Evolutionary conservation across 345 rosid genomes (phyloP).

Genomic region (Salix purpurea): DNA sequence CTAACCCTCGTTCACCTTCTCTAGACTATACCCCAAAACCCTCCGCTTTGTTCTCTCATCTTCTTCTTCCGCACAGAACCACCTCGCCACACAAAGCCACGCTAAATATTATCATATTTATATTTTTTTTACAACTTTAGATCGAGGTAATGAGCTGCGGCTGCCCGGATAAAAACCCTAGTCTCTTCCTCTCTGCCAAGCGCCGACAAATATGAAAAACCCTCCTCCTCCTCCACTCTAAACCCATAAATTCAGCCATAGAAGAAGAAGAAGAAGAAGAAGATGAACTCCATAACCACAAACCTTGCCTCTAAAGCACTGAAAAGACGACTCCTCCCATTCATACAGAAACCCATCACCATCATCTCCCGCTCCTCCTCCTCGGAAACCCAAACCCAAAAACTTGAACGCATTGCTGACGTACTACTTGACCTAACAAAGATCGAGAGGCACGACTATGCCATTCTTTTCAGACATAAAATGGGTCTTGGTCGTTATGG

Average conservation of each 20-base stretch:
- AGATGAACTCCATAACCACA: background rate
- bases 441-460: constrained; percentile 69
- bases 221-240: background rate
- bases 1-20: too few species aligned
- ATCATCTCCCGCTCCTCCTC: constrained; percentile 28
- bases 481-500: constrained; percentile 68
- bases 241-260: background rate
- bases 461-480: constrained; percentile 67
- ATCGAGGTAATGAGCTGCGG: too few species aligned
- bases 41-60: too few species aligned
- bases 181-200: too few species aligned
- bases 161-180: too few species aligned
- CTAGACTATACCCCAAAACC: too few species aligned
- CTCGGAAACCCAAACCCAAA: constrained; percentile 47
- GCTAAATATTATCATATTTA: too few species aligned
- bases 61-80: too few species aligned
- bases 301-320: background rate
- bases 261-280: background rate
- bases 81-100: too few species aligned
- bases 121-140: too few species aligned
- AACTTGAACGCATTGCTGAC: constrained; percentile 83
- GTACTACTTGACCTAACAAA: constrained; percentile 62
- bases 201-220: background rate
- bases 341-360: constrained; percentile 1
- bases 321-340: constrained; percentile 10